Evolutionary conservation across 2,329 filamentous ascomycete genomes (phyloP), one percentile per base, ranked within the genome.

Genomic region (Cephalotrichum gorgonifer): DNA sequence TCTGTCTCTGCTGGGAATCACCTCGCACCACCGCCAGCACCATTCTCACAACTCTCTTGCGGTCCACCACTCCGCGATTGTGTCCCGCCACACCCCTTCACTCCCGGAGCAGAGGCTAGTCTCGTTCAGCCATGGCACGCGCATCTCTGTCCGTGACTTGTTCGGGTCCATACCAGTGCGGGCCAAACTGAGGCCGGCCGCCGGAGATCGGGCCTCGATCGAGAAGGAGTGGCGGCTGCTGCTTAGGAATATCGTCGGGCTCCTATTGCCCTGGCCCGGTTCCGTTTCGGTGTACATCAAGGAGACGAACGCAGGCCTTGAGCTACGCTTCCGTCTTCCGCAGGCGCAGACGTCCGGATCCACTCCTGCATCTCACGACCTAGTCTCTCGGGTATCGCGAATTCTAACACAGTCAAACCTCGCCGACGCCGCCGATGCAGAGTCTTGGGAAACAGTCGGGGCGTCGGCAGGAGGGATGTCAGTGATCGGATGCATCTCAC

Each of bases 121-220:
- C 8, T 68, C 65, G 31, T 75, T 74, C 50, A 62, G 69, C 20
- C 80, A 87, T 66, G 91, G 91, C 4, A 95, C 90, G 0, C 77
- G 79, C 26, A 81, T 91, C 2, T 75, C 75, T 0, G 84, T 95
- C 6, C 79, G 83, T 50, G 83, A 95, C 61, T 70, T 96, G 1
- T 97, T 96, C 64, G 89, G 90, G 0, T 85, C 83, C 51, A 87
- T 96, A 79, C 89, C 91, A 0, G 91, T 96, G 12, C 81, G 91
- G 14, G 83, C 94, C 25, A 95, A 93, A 61, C 86, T 89, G 56
- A 78, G 89, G 53, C 78, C 81, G 0, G 56, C 78, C 0, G 56
- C 70, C 54, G 62, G 72, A 35, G 69, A 79, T 57, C 73, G 71
- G 55, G 55, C 72, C 11, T 60, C 70, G 23, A 69, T 82, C 44